Base-by-base conservation (phyloP, 163 green algal species). In the Coccomyxa subellipsoidea region DNA sequence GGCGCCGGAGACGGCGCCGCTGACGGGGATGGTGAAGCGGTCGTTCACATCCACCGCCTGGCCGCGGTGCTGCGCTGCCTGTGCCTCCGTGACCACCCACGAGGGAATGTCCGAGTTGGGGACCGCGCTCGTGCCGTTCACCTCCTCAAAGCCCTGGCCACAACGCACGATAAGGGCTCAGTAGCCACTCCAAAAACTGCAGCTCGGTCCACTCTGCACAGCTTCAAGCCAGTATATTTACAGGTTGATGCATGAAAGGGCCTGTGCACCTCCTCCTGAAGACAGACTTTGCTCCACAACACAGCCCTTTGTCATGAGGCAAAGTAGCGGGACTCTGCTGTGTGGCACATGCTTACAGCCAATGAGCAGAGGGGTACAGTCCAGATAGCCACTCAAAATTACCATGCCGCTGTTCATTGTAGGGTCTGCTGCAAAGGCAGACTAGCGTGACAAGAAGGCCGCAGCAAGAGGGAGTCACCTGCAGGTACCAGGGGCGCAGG, bases 401-500 rank as follows among this genome's bases (percentile, higher is more conserved):
- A n/a, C n/a, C n/a, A n/a, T n/a, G n/a, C n/a, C n/a, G n/a, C n/a
- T n/a, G n/a, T n/a, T n/a, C n/a, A n/a, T n/a, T n/a, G n/a, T n/a
- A n/a, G n/a, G n/a, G n/a, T n/a, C n/a, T n/a, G n/a, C n/a, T n/a
- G n/a, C n/a, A n/a, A n/a, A n/a, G n/a, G n/a, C n/a, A n/a, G n/a
- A n/a, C n/a, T n/a, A n/a, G n/a, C n/a, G 5, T 34, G 29, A 4
- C 7, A 3, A 3, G 4, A 9, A 23, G 4, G 15, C 18, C 8
- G 66, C 29, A 73, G 47, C 47, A 59, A 18, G 47, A 18, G 66
- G 32, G 27, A 36, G 66, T 34, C n/a, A 73, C 66, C 66, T 73
- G 27, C 31, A 78, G 36, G 59, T 77, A 82, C 78, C 78, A 82
- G 78, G 78, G 78, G 54, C 18, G 23, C 66, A 82, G 31, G 59